Evolutionary conservation across 1,284 basidiomycete species (phyloP), one percentile per base, ranked within the genome.

Genomic region (Pseudozyma tsukubaensis): DNA sequence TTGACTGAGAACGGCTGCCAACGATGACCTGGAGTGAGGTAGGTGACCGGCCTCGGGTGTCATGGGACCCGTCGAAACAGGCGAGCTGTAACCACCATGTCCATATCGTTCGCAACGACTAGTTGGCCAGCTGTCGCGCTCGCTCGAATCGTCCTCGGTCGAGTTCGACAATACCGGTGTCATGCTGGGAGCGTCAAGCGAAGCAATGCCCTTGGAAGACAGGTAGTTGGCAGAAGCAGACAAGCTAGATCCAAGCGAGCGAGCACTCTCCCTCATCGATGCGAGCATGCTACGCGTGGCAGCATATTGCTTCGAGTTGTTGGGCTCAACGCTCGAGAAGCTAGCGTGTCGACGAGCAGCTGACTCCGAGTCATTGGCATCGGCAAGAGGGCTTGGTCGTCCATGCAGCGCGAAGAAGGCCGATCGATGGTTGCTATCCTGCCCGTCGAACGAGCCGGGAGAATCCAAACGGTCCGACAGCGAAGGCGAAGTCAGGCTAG

Each of bases 91-190:
- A 18, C 59, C 45, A 18, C 59, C 45, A 11, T 14, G 45, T 2
- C 47, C 45, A 34, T 16, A 49, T 12, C 51, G 54, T 21, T 51
- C 60, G 16, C 52, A 47, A 24, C 76, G 59, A 50, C 72, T 76
- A 21, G 63, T 72, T 8, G 77, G 77, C 77, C 77, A 79, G 47
- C 64, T 72, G 42, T 79, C 77, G 21, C 77, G 59, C 60, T 79
- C 77, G 40, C 64, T 54, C 6, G 49, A 36, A 19, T 77, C 76
- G 19, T 65, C 69, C 13, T 53, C 44, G 14, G 54, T 58, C 21
- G 71, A 60, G 11, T 42, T 44, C 2, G 71, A 69, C 6, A 67
- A 36, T 12, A 45, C 60, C 0, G 70, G 52, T 16, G 64, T 59
- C 63, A 75, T 71, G 51, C 44, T 60, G 7, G 58, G 43, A n/a